These are phyloP conservation scores for Misopates orontium DNA, from an alignment of 257 asterid species.

Conservation along the genomic window DNA sequence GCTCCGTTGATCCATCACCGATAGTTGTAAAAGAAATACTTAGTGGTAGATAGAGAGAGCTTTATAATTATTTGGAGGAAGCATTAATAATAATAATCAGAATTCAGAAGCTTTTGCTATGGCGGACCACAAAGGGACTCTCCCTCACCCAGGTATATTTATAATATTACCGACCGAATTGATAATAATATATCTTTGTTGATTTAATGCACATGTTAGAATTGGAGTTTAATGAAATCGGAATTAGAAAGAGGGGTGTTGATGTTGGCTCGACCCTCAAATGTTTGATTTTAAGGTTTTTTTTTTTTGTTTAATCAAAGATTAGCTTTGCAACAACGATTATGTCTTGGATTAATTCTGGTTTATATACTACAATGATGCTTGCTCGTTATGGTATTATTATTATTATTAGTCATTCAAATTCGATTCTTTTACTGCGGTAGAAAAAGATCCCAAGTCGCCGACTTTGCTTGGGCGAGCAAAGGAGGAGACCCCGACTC, in stretches of 20 bases:
- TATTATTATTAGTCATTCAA: constrained; percentile 19
- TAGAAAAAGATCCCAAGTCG: constrained; percentile 39
- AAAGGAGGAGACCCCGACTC: constrained; percentile 47
- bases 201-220: background rate
- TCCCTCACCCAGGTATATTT: constrained; percentile 4
- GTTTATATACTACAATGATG: background rate
- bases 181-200: background rate
- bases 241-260: background rate
- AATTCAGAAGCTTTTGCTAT: constrained; percentile 25
- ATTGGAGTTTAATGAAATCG: background rate
- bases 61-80: no score
- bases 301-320: no score
- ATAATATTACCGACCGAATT: background rate
- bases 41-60: no score
- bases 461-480: constrained; percentile 36
- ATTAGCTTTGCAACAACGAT: no score
- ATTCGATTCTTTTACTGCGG: constrained; percentile 16
- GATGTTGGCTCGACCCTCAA: no score
- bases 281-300: no score
- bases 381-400: constrained; percentile 9
- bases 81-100: background rate
- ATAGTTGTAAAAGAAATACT: no score
- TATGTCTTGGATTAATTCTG: background rate
- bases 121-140: constrained; percentile 32
- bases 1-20: no score